Evolutionary conservation across 2,329 filamentous ascomycete genomes (phyloP).

Genomic region (Blastomyces emzantsi): DNA sequence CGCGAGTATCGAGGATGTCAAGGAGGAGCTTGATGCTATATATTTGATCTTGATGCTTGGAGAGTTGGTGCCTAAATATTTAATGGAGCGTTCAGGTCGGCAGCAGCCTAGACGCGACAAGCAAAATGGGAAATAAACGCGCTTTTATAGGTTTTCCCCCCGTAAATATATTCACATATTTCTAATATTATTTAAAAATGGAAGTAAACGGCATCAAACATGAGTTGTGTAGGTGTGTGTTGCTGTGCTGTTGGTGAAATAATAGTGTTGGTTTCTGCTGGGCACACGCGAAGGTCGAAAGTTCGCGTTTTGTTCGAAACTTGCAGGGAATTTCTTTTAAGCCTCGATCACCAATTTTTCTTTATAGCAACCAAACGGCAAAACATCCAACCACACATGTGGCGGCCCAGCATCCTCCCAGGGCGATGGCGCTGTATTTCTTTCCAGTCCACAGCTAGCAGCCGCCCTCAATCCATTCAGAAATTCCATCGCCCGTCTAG

Average conservation of each 20-base stretch:
- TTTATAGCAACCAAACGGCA: not conserved
- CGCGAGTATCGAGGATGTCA: not conserved
- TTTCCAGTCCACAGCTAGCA: conserved; percentile 5
- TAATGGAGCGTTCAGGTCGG: not conserved
- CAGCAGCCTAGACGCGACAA: not conserved
- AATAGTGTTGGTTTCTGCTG: not conserved
- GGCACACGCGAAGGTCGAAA: not conserved
- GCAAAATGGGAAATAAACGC: not conserved
- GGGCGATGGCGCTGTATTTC: conserved; percentile 14
- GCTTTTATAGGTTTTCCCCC: not conserved
- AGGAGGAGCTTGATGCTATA: not conserved
- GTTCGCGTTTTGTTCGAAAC: not conserved
- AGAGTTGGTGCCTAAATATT: not conserved
- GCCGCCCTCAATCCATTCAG: conserved; percentile 5
- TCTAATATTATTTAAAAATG: not conserved
- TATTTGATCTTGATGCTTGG: not conserved
- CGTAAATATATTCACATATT: not conserved
- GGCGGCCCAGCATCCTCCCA: conserved; percentile 13
- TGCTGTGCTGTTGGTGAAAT: not conserved
- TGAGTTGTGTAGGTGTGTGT: not conserved
- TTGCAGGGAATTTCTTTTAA: not conserved
- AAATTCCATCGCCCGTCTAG: conserved; percentile 13
- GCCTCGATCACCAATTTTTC: not conserved
- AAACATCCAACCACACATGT: conserved; percentile 10
- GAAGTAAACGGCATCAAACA: not conserved